These are phyloP conservation scores for Lactarius quietus DNA, from an alignment of 768 basidiomycete species.

Conservation along the genomic window DNA sequence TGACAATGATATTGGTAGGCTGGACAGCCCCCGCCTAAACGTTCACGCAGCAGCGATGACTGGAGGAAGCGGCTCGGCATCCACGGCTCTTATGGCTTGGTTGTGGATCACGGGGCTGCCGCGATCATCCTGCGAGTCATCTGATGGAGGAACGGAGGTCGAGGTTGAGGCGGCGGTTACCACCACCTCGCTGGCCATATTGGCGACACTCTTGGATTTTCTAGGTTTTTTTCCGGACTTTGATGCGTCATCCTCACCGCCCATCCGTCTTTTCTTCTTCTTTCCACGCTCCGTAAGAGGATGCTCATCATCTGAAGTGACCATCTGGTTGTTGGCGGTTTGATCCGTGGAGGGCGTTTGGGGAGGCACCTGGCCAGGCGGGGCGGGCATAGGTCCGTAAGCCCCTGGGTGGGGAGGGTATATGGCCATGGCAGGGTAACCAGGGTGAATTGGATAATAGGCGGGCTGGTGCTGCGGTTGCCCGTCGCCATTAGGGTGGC, in stretches of 20 bases:
- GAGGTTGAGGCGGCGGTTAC: neutral
- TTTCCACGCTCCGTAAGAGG: conserved; percentile 8
- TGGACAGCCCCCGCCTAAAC: neutral
- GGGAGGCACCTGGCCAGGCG: conserved; percentile 6
- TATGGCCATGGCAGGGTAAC: conserved; percentile 33
- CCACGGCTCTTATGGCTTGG: neutral
- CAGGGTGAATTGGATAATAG: conserved; percentile 39
- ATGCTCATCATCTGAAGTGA: conserved; percentile 20
- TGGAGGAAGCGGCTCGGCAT: conserved; percentile 21
- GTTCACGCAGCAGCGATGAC: conserved; percentile 25
- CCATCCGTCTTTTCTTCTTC: conserved; percentile 25
- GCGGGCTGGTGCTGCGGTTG: conserved; percentile 36
- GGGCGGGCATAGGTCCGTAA: conserved; percentile 20
- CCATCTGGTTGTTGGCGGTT: conserved; percentile 27
- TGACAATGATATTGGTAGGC: neutral
- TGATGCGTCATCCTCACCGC: conserved; percentile 31
- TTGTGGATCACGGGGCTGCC: conserved; percentile 19
- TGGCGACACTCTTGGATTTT: conserved; percentile 33
- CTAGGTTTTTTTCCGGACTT: conserved; percentile 36
- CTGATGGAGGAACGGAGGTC: neutral
- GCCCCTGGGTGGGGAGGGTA: conserved; percentile 33
- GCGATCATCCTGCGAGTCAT: conserved; percentile 15
- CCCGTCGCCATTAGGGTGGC: conserved; percentile 31
- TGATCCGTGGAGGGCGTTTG: conserved; percentile 8
- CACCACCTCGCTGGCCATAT: neutral